A percentile compares a stretch with the other conserved stretches of the same genome.
phyloP scores from a whole-genome alignment of 2,329 filamentous ascomycete genomes.

The Monilinia vaccinii-corymbosi region DNA sequence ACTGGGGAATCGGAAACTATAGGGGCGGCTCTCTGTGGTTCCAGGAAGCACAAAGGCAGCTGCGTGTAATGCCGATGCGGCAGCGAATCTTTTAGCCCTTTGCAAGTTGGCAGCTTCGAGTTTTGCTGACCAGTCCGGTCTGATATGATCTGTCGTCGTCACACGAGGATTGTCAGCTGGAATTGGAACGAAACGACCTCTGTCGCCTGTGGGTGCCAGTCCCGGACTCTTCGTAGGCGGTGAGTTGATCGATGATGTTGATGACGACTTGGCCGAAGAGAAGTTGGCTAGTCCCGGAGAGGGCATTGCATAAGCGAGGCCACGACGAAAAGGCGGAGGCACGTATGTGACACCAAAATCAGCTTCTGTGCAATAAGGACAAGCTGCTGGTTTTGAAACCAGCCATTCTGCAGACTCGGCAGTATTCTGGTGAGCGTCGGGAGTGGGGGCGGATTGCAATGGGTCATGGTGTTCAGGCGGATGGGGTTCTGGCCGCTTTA shows the following conservation, averaged over 20 bases:
- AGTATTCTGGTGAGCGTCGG: slow-evolving; percentile 27
- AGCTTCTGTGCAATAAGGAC: slow-evolving; percentile 88
- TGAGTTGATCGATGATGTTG: slow-evolving; percentile 69
- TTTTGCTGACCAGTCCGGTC: slow-evolving; percentile 92
- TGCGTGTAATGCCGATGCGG: slow-evolving; percentile 56
- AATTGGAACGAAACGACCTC: slow-evolving; percentile 57
- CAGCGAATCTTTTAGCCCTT: slow-evolving; percentile 76
- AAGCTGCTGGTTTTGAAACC: slow-evolving; percentile 83
- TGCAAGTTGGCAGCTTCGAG: slow-evolving; percentile 77
- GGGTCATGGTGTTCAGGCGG: slow-evolving; percentile 53
- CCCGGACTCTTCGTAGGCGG: slow-evolving; percentile 25
- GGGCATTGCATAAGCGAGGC: slow-evolving; percentile 58
- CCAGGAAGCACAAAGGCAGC: slow-evolving; percentile 56
- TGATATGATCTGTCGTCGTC: slow-evolving; percentile 83
- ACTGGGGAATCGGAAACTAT: slow-evolving; percentile 27
- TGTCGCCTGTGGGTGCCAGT: slow-evolving; percentile 22
- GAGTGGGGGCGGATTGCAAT: slow-evolving; percentile 18
- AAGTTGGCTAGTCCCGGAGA: slow-evolving; percentile 42
- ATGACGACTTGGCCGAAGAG: slow-evolving; percentile 74
- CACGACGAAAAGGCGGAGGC: slow-evolving; percentile 77
- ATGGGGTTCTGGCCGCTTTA: slow-evolving; percentile 88
- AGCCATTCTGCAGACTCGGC: slow-evolving; percentile 49
- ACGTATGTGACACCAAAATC: slow-evolving; percentile 97
- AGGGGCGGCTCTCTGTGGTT: slow-evolving; percentile 23
- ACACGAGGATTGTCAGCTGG: slow-evolving; percentile 79